Base-by-base conservation (phyloP, 2,329 filamentous ascomycete species). In the Lecanosticta acicola region DNA sequence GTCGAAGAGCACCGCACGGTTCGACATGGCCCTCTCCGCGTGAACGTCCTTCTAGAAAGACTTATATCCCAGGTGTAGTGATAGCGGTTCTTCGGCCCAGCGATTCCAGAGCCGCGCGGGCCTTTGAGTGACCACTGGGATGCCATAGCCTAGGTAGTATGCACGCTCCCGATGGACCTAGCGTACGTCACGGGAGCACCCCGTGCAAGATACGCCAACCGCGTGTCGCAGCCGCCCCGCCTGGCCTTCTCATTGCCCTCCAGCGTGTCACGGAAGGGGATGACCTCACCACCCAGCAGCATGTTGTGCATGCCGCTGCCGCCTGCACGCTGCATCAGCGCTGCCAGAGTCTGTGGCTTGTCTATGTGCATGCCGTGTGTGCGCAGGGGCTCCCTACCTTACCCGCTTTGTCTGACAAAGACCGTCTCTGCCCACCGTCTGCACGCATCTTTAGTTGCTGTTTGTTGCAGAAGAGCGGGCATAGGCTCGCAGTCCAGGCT, bases 41-140 rank as follows among this genome's bases (percentile, higher is more conserved):
- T 45, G 49, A 54, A 54, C 51, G 17, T 41, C 49, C 38, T 56
- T 51, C 51, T 51, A 54, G 53, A 56, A 54, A 43, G 51, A 39
- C 47, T 49, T 36, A 40, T 39, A 47, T 46, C 48, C 46, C 51
- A 42, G 45, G 24, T 42, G 39, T 41, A 32, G 45, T 41, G 43
- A 37, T 39, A 38, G 33, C 36, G 37, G 43, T 46, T 37, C 18
- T 18, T 49, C 49, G 45, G 40, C 39, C 42, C 43, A 35, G 29
- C n/a, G 13, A 16, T 41, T 42, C 42, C 29, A 41, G 36, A 49
- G 48, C 46, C 43, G 48, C 48, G 35, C 42, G 29, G 24, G 40
- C 32, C 39, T 51, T 48, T 47, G 42, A 48, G 44, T 42, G 42
- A 45, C n/a, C 32, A 34, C 19, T 32, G 39, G 34, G 20, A 38